Conservation (phyloP, 768 basidiomycete genomes). For the Lanmaoa pseudosensibilis region DNA sequence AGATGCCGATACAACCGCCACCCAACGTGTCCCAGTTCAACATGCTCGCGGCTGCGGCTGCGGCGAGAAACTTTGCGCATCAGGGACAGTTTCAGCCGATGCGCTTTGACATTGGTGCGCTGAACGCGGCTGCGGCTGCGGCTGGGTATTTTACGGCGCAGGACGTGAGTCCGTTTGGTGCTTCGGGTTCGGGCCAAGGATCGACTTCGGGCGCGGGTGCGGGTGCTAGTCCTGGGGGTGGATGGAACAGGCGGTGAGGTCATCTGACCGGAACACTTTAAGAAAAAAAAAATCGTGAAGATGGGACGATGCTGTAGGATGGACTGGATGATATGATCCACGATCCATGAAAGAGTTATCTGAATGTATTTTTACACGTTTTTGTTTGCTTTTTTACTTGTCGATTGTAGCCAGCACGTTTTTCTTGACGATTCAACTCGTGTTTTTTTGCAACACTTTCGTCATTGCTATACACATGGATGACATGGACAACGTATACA, state of each 20-base stretch:
- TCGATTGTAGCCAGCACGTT: constrained; percentile 1
- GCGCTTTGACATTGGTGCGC: constrained; percentile 12
- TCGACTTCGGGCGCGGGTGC: background rate
- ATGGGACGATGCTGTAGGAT: background rate
- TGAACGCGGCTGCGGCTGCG: constrained; percentile 17
- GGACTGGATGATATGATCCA: background rate
- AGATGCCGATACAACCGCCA: background rate
- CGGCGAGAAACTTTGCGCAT: constrained; percentile 25
- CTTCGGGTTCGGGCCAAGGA: constrained; percentile 8
- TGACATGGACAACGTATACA: too few species aligned
- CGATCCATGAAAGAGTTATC: background rate
- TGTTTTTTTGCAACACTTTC: too few species aligned
- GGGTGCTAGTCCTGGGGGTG: background rate
- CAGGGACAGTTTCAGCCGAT: constrained; percentile 25
- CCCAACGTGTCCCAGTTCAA: constrained; percentile 28
- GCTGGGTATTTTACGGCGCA: constrained; percentile 20
- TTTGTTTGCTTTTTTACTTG: background rate
- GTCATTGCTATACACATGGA: too few species aligned
- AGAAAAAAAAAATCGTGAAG: background rate
- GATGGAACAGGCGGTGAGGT: constrained; percentile 17
- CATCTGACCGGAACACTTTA: background rate
- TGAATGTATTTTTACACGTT: constrained; percentile 6
- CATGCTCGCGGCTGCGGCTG: constrained; percentile 26
- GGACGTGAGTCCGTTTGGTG: constrained; percentile 18
- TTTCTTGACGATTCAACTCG: background rate